Conservation (phyloP, 2,329 filamentous ascomycete species). For the Aspergillus pseudoglaucus region DNA sequence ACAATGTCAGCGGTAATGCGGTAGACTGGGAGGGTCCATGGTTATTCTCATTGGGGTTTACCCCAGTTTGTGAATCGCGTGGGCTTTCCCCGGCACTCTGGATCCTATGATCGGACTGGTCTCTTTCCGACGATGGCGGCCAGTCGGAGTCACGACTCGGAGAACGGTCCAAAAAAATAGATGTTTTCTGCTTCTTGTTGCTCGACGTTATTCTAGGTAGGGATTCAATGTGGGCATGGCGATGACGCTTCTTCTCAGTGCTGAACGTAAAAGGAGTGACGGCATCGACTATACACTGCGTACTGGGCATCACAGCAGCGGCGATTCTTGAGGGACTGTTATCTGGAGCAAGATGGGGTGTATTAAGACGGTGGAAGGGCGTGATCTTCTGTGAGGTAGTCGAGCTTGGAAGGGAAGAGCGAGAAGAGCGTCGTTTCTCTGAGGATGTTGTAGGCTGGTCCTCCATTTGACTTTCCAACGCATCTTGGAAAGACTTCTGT, state of each 20-base stretch:
- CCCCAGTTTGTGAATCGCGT: background rate
- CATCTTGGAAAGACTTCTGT: constrained; percentile 35
- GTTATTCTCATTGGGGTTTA: background rate
- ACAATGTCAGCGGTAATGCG: constrained; percentile 25
- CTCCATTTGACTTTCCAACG: constrained; percentile 25
- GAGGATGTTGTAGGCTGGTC: constrained; percentile 9
- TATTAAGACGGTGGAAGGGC: constrained; percentile 22
- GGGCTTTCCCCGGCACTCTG: background rate
- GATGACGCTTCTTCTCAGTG: constrained; percentile 21
- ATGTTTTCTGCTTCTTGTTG: constrained; percentile 16
- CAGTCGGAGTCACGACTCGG: background rate
- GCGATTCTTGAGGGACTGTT: constrained; percentile 5
- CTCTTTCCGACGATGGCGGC: constrained; percentile 2
- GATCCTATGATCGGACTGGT: background rate
- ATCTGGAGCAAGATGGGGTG: constrained; percentile 4
- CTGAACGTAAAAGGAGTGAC: constrained; percentile 35
- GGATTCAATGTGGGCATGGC: constrained; percentile 4
- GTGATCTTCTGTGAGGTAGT: constrained; percentile 19
- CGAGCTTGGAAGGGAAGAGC: constrained; percentile 7
- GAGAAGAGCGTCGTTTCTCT: constrained; percentile 7
- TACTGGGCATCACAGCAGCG: constrained; percentile 27
- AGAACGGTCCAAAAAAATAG: constrained; percentile 8
- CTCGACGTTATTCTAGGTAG: constrained; percentile 3
- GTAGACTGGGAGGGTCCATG: constrained; percentile 8
- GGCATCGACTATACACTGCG: constrained; percentile 36